Evolutionary conservation across 768 basidiomycete genomes (phyloP).

Genomic region (Tricholoma flavovirens): DNA sequence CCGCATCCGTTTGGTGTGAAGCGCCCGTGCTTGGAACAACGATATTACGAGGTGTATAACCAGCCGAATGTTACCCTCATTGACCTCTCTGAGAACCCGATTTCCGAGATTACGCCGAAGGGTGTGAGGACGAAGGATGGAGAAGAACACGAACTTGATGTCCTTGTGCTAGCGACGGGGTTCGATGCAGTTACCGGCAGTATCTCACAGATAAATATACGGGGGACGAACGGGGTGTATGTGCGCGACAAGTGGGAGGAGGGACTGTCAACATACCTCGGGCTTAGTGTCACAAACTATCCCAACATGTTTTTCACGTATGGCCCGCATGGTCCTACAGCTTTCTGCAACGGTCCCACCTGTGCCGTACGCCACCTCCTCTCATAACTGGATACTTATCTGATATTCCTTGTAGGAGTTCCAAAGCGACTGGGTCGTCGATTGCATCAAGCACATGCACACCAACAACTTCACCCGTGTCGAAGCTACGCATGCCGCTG

Average conservation of each 20-base stretch:
- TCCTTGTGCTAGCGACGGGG: conserved; percentile 20
- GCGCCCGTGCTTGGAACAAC: conserved; percentile 16
- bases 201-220: conserved; percentile 18
- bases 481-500: conserved; percentile 2
- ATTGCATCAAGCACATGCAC: conserved; percentile 14
- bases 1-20: conserved; percentile 23
- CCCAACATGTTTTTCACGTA: conserved; percentile 24
- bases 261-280: conserved; percentile 18
- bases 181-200: conserved; percentile 21
- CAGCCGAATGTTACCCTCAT: conserved; percentile 19
- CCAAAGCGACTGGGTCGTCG: conserved; percentile 20
- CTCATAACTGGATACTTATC: not conserved
- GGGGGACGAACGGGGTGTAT: conserved; percentile 12
- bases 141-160: conserved; percentile 16
- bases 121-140: conserved; percentile 18
- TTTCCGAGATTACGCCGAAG: conserved; percentile 15
- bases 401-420: conserved; percentile 13
- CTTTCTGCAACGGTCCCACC: conserved; percentile 21
- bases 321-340: conserved; percentile 22
- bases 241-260: conserved; percentile 20
- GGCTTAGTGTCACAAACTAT: conserved; percentile 15
- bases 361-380: conserved; percentile 13
- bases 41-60: conserved; percentile 21
- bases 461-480: conserved; percentile 1
- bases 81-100: conserved; percentile 17